These are phyloP conservation scores for Colletotrichum gloeosporioides DNA, from an alignment of 2,329 filamentous ascomycete genomes.

Conservation along the genomic window DNA sequence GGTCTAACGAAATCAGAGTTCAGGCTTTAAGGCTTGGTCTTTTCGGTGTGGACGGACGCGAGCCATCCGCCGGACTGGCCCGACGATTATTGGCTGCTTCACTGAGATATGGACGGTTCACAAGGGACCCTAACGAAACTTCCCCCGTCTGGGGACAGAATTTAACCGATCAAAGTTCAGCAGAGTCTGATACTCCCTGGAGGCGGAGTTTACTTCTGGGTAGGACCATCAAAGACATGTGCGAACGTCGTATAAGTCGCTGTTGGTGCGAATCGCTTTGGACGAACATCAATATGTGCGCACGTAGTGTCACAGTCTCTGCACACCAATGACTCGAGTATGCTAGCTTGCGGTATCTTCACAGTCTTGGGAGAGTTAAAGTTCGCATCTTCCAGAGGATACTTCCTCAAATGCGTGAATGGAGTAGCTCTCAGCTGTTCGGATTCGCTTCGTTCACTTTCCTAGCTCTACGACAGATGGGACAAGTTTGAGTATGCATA, in stretches of 20 bases:
- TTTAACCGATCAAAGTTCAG: neutral
- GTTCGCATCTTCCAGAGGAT: neutral
- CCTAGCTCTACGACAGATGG: neutral
- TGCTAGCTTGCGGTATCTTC: neutral
- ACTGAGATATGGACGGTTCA: neutral
- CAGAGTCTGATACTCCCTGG: neutral
- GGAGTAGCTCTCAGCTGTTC: neutral
- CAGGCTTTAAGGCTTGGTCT: neutral
- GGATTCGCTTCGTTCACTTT: neutral
- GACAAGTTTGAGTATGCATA: neutral
- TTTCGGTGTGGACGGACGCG: neutral
- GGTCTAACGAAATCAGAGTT: neutral
- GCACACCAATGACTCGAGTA: neutral
- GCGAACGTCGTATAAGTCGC: neutral
- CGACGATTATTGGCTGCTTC: neutral
- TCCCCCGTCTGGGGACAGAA: neutral
- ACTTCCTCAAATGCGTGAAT: neutral
- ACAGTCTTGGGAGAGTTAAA: neutral
- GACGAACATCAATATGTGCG: neutral
- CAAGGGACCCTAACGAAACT: neutral
- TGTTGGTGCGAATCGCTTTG: neutral
- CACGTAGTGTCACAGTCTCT: neutral
- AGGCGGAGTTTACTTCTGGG: neutral
- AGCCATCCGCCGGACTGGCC: neutral
- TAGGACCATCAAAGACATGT: neutral